A percentile compares a stretch with the other conserved stretches of the same genome.
Evolutionary conservation across 257 asterid species (phyloP).

Genomic region (Asclepias syriaca): DNA sequence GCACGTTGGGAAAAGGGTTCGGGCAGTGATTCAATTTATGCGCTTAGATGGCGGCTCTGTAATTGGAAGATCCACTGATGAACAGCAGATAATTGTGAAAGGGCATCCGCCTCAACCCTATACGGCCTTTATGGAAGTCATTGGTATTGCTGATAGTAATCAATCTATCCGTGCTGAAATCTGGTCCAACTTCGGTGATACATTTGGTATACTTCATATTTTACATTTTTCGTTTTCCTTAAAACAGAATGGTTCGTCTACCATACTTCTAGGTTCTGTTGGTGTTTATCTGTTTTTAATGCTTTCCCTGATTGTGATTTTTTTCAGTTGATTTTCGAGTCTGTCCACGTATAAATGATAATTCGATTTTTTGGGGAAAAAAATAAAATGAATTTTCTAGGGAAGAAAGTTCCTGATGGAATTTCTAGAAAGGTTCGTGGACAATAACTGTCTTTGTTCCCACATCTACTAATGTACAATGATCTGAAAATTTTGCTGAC

Average conservation of each 20-base stretch:
- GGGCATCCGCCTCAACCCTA: constrained; percentile 63
- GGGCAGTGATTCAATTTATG: constrained; percentile 75
- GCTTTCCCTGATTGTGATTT: background rate
- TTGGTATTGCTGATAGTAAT: constrained; percentile 72
- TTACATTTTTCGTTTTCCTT: background rate
- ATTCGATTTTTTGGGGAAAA: background rate
- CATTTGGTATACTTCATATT: constrained; percentile 41
- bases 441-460: background rate
- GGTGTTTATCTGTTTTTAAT: background rate
- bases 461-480: background rate
- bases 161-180: constrained; percentile 69
- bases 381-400: background rate
- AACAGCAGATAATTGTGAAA: constrained; percentile 62
- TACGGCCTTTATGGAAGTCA: constrained; percentile 73
- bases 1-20: constrained; percentile 68
- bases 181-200: constrained; percentile 85
- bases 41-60: constrained; percentile 69
- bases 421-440: background rate
- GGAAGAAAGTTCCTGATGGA: background rate
- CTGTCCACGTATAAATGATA: too few species aligned
- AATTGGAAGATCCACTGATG: constrained; percentile 80
- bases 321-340: background rate
- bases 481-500: background rate
- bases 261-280: background rate
- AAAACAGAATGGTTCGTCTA: background rate